Evolutionary conservation across 352 stramenopile species (phyloP).

Genomic region (Blastocystis sp.): DNA sequence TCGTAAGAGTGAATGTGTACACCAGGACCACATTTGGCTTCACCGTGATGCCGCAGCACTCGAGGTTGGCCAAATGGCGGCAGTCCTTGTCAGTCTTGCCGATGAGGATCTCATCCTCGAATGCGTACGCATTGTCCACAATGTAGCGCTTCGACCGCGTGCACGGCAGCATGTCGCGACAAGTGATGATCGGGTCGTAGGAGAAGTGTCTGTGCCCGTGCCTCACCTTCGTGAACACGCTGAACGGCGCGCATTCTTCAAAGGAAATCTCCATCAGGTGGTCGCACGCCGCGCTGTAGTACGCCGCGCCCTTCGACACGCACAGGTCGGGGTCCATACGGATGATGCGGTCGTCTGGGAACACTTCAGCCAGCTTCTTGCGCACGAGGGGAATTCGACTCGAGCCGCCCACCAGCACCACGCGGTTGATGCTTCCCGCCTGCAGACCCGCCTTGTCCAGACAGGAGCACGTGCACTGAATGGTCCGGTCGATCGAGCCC

Average conservation of each 20-base stretch:
- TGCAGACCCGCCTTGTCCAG: constrained; percentile 87
- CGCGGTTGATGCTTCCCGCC: constrained; percentile 92
- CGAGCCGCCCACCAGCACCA: constrained; percentile 95
- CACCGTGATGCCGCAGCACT: too few species aligned
- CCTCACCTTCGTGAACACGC: not conserved
- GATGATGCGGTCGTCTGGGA: constrained; percentile 74
- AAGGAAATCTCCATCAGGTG: constrained; percentile 3
- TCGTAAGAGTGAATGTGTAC: too few species aligned
- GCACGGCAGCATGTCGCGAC: too few species aligned
- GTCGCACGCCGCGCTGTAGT: not conserved
- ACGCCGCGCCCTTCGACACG: constrained; percentile 91
- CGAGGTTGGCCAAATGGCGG: too few species aligned
- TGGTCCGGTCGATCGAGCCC: constrained; percentile 80
- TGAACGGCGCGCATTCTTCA: not conserved
- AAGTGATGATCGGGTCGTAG: constrained; percentile 4
- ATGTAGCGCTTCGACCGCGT: too few species aligned
- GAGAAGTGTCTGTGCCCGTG: not conserved
- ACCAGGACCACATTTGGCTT: too few species aligned
- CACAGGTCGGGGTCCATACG: constrained; percentile 93
- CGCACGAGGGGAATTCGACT: constrained; percentile 96
- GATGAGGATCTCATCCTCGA: too few species aligned
- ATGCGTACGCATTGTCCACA: too few species aligned
- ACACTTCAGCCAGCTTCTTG: constrained; percentile 92
- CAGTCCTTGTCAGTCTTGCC: too few species aligned
- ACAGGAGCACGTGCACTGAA: constrained; percentile 87